Evolutionary conservation across 106 monocot species (phyloP), one percentile per base, ranked within the genome.

Genomic region (Allium cepa): DNA sequence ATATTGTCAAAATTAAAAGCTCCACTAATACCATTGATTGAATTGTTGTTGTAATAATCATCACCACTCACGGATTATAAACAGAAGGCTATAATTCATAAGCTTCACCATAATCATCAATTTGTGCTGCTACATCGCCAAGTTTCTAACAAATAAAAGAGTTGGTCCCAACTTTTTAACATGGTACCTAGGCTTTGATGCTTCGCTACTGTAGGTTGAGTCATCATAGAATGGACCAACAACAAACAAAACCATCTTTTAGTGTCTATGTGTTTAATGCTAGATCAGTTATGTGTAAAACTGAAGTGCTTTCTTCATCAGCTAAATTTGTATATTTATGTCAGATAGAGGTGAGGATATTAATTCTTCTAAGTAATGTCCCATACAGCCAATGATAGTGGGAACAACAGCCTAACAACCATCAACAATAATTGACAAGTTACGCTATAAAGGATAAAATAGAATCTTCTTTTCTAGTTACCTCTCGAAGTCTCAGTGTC

Each of bases 51-150:
- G 85, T 99, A 99, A 12, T 92, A 92, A 73, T 90, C 84, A 69
- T 99, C 97, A 69, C 97, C 92, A 74, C 97, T 99, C 56, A 99
- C 79, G 53, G 97, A 99, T 55, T 92, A 82, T 13, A 99, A 75
- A 63, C 97, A 53, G 97, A 70, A 46, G 97, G 97, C n/a, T n/a
- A 57, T 90, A 73, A 18, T 15, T 87, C 84, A n/a, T 72, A 72
- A 69, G 71, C 11, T 72, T 75, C 90, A 57, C 26, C 69, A 66
- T 74, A 76, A 64, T 74, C 81, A n/a, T n/a, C n/a, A 52, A 99
- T 87, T 50, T 73, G 68, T 11, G 93, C 89, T 26, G 69, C 69
- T 68, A 99, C 87, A 75, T 90, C 80, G 73, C 97, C 72, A 73
- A 99, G 87, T 60, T 93, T 92, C 70, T 90, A 84, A 78, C 92